These are phyloP conservation scores for Tolypocladium pustulatum DNA, from an alignment of 2,329 filamentous ascomycete species.

Conservation along the genomic window DNA sequence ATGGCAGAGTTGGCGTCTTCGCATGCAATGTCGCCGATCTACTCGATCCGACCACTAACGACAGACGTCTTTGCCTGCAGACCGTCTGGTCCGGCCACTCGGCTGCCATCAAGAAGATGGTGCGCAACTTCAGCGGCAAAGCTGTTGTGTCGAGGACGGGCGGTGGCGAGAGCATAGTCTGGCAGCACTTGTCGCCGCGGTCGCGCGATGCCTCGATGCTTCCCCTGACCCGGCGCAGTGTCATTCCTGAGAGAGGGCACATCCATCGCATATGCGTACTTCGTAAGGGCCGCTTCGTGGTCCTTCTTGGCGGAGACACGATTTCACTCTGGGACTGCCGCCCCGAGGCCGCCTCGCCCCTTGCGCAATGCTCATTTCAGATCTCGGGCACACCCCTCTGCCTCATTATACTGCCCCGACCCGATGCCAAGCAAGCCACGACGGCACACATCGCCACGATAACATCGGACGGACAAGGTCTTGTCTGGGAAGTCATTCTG, in stretches of 20 bases:
- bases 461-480: slow-evolving; percentile 64
- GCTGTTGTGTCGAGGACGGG: slow-evolving; percentile 74
- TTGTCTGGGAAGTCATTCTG: slow-evolving; percentile 69
- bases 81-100: slow-evolving; percentile 79
- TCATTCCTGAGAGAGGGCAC: slow-evolving; percentile 55
- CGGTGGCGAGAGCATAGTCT: slow-evolving; percentile 70
- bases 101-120: slow-evolving; percentile 69
- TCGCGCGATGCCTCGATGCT: slow-evolving; percentile 26
- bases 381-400: slow-evolving; percentile 65
- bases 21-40: slow-evolving; percentile 68
- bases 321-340: slow-evolving; percentile 76
- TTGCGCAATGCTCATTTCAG: slow-evolving; percentile 41
- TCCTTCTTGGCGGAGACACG: slow-evolving; percentile 64
- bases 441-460: slow-evolving; percentile 70
- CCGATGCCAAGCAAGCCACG: slow-evolving; percentile 43
- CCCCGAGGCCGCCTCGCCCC: slow-evolving; percentile 41
- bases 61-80: slow-evolving; percentile 48
- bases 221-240: slow-evolving; percentile 53
- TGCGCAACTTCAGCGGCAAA: slow-evolving; percentile 71
- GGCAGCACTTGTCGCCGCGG: slow-evolving; percentile 46
- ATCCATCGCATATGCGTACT: slow-evolving; percentile 75
- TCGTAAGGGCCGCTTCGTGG: slow-evolving; percentile 65
- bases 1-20: slow-evolving; percentile 75
- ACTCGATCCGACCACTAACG: slow-evolving; percentile 60
- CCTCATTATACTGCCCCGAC: slow-evolving; percentile 61